Percentiles rank a stretch among this genome's conserved stretches.
phyloP scores from a whole-genome alignment of 148 eudicot genomes.

The Cornus kousa region DNA sequence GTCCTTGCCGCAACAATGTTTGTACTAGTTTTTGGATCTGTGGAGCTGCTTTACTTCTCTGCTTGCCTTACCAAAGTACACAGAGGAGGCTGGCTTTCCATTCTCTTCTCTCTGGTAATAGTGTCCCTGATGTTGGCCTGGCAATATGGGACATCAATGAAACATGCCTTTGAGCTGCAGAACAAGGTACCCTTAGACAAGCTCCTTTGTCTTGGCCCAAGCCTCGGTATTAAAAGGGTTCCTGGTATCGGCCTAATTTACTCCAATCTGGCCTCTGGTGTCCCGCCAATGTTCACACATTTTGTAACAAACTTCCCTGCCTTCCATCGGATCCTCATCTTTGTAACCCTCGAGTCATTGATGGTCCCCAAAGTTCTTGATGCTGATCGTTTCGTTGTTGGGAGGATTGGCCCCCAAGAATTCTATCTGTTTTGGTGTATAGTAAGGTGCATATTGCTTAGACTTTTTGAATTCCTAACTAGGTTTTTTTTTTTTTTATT shows the following conservation, averaged over 20 bases:
- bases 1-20: constrained; percentile 26
- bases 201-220: constrained; percentile 24
- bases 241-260: constrained; percentile 44
- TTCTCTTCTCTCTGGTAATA: constrained; percentile 30
- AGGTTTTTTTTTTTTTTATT: not conserved
- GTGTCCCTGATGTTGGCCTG: constrained; percentile 37
- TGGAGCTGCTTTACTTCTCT: constrained; percentile 38
- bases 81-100: constrained; percentile 55
- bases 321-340: constrained; percentile 36
- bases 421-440: constrained; percentile 29
- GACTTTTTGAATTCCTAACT: not conserved
- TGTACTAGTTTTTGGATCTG: constrained; percentile 35
- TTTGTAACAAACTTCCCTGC: constrained; percentile 46
- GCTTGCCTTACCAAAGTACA: constrained; percentile 33
- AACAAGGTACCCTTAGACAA: constrained; percentile 36
- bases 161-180: constrained; percentile 32
- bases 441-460: constrained; percentile 27
- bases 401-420: constrained; percentile 27
- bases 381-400: constrained; percentile 27
- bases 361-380: constrained; percentile 35
- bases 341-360: constrained; percentile 37
- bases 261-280: constrained; percentile 35
- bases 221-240: constrained; percentile 29
- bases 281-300: constrained; percentile 45
- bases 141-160: constrained; percentile 42